Percentiles rank a stretch among this genome's conserved stretches.
These are phyloP conservation scores for Diaporthe citriasiana DNA, from an alignment of 2,329 filamentous ascomycete genomes.

Conservation along the genomic window DNA sequence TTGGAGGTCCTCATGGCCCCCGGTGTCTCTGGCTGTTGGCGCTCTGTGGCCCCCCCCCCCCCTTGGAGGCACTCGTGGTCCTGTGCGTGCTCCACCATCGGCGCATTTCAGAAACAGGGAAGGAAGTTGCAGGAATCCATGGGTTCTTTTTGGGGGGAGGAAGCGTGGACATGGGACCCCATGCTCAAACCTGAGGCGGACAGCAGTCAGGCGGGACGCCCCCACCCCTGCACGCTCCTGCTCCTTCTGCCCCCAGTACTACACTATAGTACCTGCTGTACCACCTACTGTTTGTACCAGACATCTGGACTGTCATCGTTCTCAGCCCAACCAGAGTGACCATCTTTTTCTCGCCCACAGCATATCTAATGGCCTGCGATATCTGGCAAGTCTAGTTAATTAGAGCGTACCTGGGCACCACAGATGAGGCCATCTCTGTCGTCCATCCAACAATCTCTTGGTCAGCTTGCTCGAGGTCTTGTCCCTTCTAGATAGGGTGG, in stretches of 20 bases:
- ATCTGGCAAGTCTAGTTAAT: neutral
- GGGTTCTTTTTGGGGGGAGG: neutral
- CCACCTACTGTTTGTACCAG: no score
- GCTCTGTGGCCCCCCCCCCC: neutral
- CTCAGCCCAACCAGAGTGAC: no score
- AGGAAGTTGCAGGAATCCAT: conserved; percentile 27
- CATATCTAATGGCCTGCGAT: neutral
- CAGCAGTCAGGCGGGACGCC: neutral
- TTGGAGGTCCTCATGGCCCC: neutral
- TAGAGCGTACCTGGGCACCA: conserved; percentile 16
- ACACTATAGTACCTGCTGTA: no score
- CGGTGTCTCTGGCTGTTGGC: conserved; percentile 11
- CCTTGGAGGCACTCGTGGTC: neutral
- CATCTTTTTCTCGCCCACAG: neutral
- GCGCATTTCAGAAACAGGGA: conserved; percentile 38
- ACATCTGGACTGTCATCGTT: no score
- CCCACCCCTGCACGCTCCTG: conserved; percentile 8
- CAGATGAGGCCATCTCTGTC: conserved; percentile 32
- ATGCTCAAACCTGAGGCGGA: conserved; percentile 3
- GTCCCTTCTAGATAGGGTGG: conserved; percentile 21
- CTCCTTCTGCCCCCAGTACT: neutral
- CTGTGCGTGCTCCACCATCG: conserved; percentile 8
- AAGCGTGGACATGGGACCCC: conserved; percentile 5
- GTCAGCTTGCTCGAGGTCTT: conserved; percentile 20
- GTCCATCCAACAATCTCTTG: neutral